phyloP scores from a whole-genome alignment of 2,329 filamentous ascomycete genomes.

The Colletotrichum noveboracense region DNA sequence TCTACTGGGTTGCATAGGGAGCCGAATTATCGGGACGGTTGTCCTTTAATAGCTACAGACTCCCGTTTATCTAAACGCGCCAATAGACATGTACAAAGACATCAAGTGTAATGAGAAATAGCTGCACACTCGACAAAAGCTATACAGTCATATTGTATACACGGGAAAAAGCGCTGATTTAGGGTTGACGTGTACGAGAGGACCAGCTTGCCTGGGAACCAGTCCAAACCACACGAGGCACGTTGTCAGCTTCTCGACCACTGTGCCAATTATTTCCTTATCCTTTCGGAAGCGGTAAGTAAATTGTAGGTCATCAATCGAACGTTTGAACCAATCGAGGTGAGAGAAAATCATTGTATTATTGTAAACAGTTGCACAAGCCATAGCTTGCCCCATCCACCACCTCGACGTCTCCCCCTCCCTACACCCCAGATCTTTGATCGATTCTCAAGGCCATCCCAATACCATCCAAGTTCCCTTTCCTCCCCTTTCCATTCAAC shows the following conservation, averaged over 20 bases:
- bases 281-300: background rate
- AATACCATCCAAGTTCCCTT: background rate
- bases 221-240: background rate
- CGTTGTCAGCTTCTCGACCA: background rate
- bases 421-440: background rate
- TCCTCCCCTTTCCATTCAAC: background rate
- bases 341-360: background rate
- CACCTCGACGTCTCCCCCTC: background rate
- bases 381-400: background rate
- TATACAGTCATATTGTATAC: background rate
- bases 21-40: background rate
- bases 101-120: background rate
- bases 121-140: no score
- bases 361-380: background rate
- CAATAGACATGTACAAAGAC: background rate
- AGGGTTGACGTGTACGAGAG: background rate
- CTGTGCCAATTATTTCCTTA: background rate
- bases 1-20: background rate
- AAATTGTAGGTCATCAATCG: background rate
- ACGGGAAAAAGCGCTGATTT: background rate
- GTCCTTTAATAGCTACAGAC: background rate
- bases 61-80: background rate
- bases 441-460: no score
- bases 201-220: background rate
- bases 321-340: background rate